Evolutionary conservation across 495 filamentous ascomycete genomes (phyloP), one percentile per base, ranked within the genome.

Genomic region (Tuber aestivum): DNA sequence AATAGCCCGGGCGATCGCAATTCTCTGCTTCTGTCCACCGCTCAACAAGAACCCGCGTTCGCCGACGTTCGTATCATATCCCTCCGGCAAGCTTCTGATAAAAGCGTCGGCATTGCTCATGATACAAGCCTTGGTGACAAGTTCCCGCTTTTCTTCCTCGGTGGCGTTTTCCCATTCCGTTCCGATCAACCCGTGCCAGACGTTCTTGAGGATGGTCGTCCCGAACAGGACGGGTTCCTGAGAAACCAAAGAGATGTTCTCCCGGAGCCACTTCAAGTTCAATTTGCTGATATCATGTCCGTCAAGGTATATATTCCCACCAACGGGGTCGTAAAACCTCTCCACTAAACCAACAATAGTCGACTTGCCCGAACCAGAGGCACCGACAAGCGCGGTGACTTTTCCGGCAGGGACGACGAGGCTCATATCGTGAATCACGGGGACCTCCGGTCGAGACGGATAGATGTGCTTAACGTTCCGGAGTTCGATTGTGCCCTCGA

Each of bases 61-160:
- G 72, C 95, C 95, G 72, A 99, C 95, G 77, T 96, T 92, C 0
- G 95, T 98, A 80, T 97, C 90, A 81, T 97, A 97, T 2, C 92
- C 91, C 83, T 97, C 92, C 0, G 95, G 95, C 7, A 98, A 86
- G n/a, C 86, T 85, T 21, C 84, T 88, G 80, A 99, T 90, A 82
- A 98, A 98, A 74, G 95, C 94, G 79, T 97, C 94, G 4, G 94
- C 95, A 81, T 97, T 97, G 45, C 95, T 91, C 89, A 92, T 96
- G 81, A 90, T 91, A 23, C 94, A 92, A 40, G 95, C 95, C 41
- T 94, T 89, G 72, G 90, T 86, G 40, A 97, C 89, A 20, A 92
- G 87, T 45, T 93, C 89, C 70, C 83, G 86, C 75, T 92, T 88
- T 78, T 89, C 87, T 41, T 94, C 92, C 44, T 88, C 86, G 16